A percentile compares a stretch with the other conserved stretches of the same genome.
Conservation (phyloP, 2,329 filamentous ascomycete species). For the Claviceps humidiphila region DNA sequence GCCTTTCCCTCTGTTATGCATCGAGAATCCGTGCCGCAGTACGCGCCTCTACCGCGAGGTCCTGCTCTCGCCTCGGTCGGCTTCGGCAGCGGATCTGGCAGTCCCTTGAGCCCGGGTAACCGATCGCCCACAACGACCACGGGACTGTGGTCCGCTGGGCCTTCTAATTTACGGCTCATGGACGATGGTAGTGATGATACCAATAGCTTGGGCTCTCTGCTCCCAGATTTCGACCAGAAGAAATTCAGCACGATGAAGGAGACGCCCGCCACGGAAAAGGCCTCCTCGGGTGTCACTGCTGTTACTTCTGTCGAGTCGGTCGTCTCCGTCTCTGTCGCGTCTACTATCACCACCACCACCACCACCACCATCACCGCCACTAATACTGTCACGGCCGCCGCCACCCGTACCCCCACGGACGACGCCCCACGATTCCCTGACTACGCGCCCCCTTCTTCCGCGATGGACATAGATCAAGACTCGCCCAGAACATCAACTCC, state of each 20-base stretch:
- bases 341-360: background rate
- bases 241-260: slow-evolving; percentile 12
- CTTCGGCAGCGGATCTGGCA: slow-evolving; percentile 6
- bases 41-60: slow-evolving; percentile 10
- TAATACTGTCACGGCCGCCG: background rate
- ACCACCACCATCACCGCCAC: no score
- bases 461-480: slow-evolving; percentile 3
- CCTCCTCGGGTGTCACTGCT: background rate
- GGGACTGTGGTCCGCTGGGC: slow-evolving; percentile 21
- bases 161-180: slow-evolving; percentile 30
- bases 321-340: background rate
- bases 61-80: slow-evolving; percentile 6
- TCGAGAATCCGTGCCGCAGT: slow-evolving; percentile 18
- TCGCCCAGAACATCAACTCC: slow-evolving; percentile 10
- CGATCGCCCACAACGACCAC: slow-evolving; percentile 11
- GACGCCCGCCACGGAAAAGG: slow-evolving; percentile 1
- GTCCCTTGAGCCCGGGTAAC: slow-evolving; percentile 10
- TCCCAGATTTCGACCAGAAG: slow-evolving; percentile 38
- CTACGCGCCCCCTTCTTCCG: background rate
- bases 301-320: background rate
- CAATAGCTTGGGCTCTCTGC: slow-evolving; percentile 36
- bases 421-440: slow-evolving; percentile 6
- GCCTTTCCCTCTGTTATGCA: slow-evolving; percentile 14
- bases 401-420: background rate
- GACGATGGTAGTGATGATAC: slow-evolving; percentile 32